A percentile compares a stretch with the other conserved stretches of the same genome.
phyloP scores from a whole-genome alignment of 345 rosid genomes.

The Pugionium cornutum region DNA sequence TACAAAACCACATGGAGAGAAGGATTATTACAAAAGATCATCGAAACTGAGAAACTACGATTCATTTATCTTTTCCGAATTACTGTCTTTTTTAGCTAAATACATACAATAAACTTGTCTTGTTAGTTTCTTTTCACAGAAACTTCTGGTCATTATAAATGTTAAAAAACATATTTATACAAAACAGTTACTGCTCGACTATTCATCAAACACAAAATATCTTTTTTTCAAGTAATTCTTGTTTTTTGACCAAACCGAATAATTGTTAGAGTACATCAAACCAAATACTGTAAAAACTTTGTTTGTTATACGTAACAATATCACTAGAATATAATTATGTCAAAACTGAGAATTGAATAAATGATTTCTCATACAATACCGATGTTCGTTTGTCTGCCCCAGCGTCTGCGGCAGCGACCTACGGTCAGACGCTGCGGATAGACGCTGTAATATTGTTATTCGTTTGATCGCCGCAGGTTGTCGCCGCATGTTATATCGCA shows the following conservation, averaged over 20 bases:
- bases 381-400: no score
- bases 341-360: not conserved
- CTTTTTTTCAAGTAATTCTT: not conserved
- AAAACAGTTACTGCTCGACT: not conserved
- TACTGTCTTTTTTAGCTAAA: not conserved
- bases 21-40: slow-evolving; percentile 30
- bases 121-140: slow-evolving; percentile 17
- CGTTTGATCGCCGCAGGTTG: no score
- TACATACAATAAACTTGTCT: slow-evolving; percentile 9
- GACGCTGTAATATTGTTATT: no score
- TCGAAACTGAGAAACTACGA: slow-evolving; percentile 34
- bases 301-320: not conserved
- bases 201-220: not conserved
- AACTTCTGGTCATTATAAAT: not conserved
- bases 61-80: slow-evolving; percentile 29
- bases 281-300: slow-evolving; percentile 6
- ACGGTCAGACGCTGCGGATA: no score
- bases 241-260: not conserved
- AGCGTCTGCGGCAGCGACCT: no score
- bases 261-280: not conserved
- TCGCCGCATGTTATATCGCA: no score
- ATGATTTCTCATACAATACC: no score
- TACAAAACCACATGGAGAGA: slow-evolving; percentile 35
- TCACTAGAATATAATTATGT: slow-evolving; percentile 20
- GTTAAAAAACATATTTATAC: not conserved